A percentile compares a stretch with the other conserved stretches of the same genome.
phyloP scores from a whole-genome alignment of 352 stramenopile species.

The Phytophthora idaei region DNA sequence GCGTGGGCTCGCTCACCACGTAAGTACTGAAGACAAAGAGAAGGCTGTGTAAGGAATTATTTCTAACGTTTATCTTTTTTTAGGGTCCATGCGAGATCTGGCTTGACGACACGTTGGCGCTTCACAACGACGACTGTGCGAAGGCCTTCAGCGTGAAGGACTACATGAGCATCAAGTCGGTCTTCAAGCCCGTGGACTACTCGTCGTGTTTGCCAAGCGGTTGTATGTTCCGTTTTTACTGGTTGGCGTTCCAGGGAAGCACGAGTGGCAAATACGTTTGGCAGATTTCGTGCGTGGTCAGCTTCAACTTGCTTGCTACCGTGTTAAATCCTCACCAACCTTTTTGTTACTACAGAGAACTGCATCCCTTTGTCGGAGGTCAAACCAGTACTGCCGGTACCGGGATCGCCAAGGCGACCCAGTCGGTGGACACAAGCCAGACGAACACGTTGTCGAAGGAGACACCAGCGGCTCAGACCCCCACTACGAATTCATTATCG shows the following conservation, averaged over 20 bases:
- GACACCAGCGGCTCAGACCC: too few relatives aligned
- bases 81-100: conserved; percentile 20
- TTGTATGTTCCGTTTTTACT: conserved; percentile 43
- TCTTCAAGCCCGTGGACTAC: conserved; percentile 36
- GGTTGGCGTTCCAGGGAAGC: conserved; percentile 31
- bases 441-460: neutral
- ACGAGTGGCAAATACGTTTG: conserved; percentile 25
- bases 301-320: neutral
- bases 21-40: too few relatives aligned
- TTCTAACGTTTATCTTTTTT: neutral
- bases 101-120: conserved; percentile 27
- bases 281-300: conserved; percentile 37
- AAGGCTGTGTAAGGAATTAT: too few relatives aligned
- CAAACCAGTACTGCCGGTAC: neutral
- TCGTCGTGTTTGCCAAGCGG: conserved; percentile 23
- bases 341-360: neutral
- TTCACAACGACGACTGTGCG: conserved; percentile 35
- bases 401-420: neutral
- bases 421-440: neutral
- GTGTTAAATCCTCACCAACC: neutral
- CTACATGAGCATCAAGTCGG: conserved; percentile 32
- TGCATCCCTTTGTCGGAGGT: neutral
- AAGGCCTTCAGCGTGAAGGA: conserved; percentile 15
- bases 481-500: too few relatives aligned
- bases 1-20: conserved; percentile 14